Evolutionary conservation across 2,329 filamentous ascomycete genomes (phyloP).

Genomic region (Kalaharituber pfeilii): DNA sequence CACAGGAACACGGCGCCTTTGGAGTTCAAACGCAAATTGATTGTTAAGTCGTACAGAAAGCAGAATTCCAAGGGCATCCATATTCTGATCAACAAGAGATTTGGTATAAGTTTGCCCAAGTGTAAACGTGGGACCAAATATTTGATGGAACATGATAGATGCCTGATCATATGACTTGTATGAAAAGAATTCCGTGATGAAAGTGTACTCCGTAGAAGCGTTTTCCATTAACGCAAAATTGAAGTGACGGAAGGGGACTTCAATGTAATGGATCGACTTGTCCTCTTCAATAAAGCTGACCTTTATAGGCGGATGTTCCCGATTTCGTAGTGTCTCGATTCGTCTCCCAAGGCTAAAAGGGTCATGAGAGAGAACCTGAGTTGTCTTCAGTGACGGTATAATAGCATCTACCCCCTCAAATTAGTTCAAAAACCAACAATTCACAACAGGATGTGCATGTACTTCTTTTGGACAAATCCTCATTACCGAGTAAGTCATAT

Average conservation of each 20-base stretch:
- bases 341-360: constrained; percentile 77
- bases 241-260: constrained; percentile 83
- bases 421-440: not conserved
- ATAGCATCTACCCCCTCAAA: constrained; percentile 24
- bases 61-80: constrained; percentile 70
- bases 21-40: constrained; percentile 82
- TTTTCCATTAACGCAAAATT: constrained; percentile 91
- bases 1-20: constrained; percentile 74
- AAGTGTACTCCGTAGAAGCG: constrained; percentile 83
- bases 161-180: constrained; percentile 59
- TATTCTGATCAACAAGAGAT: constrained; percentile 54
- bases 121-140: constrained; percentile 80
- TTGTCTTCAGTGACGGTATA: constrained; percentile 27
- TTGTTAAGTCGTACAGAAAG: constrained; percentile 90
- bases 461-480: constrained; percentile 50
- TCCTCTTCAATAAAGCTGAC: constrained; percentile 88
- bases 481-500: constrained; percentile 64
- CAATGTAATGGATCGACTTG: constrained; percentile 66
- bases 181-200: constrained; percentile 77
- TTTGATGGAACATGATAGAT: constrained; percentile 65
- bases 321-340: constrained; percentile 60
- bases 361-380: constrained; percentile 42
- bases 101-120: constrained; percentile 64
- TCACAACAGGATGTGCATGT: constrained; percentile 15
- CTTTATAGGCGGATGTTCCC: constrained; percentile 57